Conservation (phyloP, 2,329 filamentous ascomycete species). For the Xylaria polymorpha region DNA sequence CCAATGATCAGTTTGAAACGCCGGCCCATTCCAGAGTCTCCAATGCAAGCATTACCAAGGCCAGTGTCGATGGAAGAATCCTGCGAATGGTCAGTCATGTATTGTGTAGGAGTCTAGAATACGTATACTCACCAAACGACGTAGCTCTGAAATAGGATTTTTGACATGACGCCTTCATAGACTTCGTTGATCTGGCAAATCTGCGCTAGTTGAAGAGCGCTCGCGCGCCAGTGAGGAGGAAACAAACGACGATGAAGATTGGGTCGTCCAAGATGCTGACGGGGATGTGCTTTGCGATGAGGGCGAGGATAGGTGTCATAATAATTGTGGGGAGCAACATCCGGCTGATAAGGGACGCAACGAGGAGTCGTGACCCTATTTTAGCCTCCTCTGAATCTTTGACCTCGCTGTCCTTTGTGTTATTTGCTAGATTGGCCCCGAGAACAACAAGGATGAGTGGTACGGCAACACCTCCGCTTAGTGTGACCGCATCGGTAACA, state of each 20-base stretch:
- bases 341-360: conserved; percentile 85
- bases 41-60: conserved; percentile 90
- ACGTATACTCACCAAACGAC: conserved; percentile 80
- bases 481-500: conserved; percentile 85
- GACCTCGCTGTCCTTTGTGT: conserved; percentile 78
- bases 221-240: conserved; percentile 92
- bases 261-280: conserved; percentile 96
- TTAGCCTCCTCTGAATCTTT: conserved; percentile 76
- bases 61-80: conserved; percentile 92
- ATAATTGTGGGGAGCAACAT: conserved; percentile 93
- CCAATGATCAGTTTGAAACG: not conserved
- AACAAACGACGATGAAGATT: conserved; percentile 98
- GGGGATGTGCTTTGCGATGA: conserved; percentile 89
- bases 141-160: conserved; percentile 93
- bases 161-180: conserved; percentile 94
- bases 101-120: not conserved
- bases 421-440: conserved; percentile 92
- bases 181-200: conserved; percentile 99
- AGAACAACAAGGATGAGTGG: conserved; percentile 95
- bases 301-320: conserved; percentile 89
- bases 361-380: conserved; percentile 79
- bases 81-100: conserved; percentile 57
- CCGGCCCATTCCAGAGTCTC: conserved; percentile 91
- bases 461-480: conserved; percentile 90
- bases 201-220: conserved; percentile 92